These are phyloP conservation scores for Hypoxylon fragiforme DNA, from an alignment of 495 filamentous ascomycete species.

Conservation along the genomic window DNA sequence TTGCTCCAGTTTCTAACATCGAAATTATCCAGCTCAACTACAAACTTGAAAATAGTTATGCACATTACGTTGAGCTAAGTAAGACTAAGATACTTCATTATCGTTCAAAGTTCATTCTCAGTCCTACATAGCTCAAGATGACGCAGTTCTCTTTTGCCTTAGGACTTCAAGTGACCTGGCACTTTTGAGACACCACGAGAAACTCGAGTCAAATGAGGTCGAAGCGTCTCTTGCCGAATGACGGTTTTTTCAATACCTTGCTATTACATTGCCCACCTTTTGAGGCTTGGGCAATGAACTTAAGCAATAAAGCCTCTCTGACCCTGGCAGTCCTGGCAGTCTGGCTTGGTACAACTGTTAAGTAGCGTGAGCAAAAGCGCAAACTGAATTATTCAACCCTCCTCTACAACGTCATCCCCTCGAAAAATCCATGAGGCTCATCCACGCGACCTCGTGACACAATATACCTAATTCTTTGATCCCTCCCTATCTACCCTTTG, in stretches of 20 bases:
- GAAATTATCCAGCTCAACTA: no score
- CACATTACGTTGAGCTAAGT: no score
- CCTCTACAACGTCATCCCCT: conserved; percentile 13
- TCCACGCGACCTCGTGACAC: conserved; percentile 22
- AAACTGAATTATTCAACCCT: conserved; percentile 3
- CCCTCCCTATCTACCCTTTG: conserved; percentile 17
- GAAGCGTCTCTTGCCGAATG: conserved; percentile 19
- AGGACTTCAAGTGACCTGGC: conserved; percentile 16
- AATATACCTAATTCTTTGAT: conserved; percentile 15
- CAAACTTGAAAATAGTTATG: no score
- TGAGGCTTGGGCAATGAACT: conserved; percentile 15
- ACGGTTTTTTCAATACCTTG: conserved; percentile 13
- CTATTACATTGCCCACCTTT: conserved; percentile 12
- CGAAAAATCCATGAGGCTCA: conserved; percentile 22
- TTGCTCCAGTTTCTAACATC: no score
- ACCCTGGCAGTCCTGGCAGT: neutral
- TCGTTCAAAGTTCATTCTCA: no score
- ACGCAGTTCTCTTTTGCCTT: conserved; percentile 6
- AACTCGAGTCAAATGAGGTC: conserved; percentile 26
- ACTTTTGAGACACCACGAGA: conserved; percentile 19
- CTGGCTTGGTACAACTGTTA: neutral
- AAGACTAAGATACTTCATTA: no score
- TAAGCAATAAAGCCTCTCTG: neutral
- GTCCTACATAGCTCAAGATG: neutral
- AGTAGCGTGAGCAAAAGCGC: conserved; percentile 2